Conservation (phyloP, 2,329 filamentous ascomycete species). For the Paracoccidioides lutzii region DNA sequence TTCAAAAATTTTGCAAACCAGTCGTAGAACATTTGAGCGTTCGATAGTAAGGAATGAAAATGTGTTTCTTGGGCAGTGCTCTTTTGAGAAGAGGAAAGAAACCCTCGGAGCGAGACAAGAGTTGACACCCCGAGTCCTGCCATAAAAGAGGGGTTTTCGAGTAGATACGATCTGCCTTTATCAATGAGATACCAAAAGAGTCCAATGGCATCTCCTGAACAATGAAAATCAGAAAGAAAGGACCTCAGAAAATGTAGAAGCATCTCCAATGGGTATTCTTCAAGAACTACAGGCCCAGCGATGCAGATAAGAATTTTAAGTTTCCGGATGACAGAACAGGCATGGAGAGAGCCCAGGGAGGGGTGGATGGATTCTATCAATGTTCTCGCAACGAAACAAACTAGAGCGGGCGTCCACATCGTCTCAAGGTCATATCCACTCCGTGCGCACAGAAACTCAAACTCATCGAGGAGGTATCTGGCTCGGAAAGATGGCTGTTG, state of each 20-base stretch:
- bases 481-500: slow-evolving; percentile 81
- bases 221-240: slow-evolving; percentile 71
- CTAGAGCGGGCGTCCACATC: slow-evolving; percentile 65
- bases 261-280: slow-evolving; percentile 82
- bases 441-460: slow-evolving; percentile 64
- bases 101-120: slow-evolving; percentile 62
- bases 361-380: slow-evolving; percentile 71
- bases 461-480: slow-evolving; percentile 60
- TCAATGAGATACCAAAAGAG: slow-evolving; percentile 72
- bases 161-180: slow-evolving; percentile 53
- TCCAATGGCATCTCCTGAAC: slow-evolving; percentile 79
- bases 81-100: slow-evolving; percentile 60
- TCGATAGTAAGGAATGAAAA: slow-evolving; percentile 61
- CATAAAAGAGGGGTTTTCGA: slow-evolving; percentile 57
- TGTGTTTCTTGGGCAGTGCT: slow-evolving; percentile 78
- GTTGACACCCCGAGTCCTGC: slow-evolving; percentile 69
- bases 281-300: slow-evolving; percentile 57
- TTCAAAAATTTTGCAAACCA: slow-evolving; percentile 66
- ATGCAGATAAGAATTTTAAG: slow-evolving; percentile 69
- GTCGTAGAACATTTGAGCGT: slow-evolving; percentile 58
- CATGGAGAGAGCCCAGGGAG: slow-evolving; percentile 73
- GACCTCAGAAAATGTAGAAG: slow-evolving; percentile 65
- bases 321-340: slow-evolving; percentile 75
- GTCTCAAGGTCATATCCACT: slow-evolving; percentile 50
- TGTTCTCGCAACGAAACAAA: slow-evolving; percentile 60